phyloP scores from a whole-genome alignment of 306 rosid species.

The Clitoria ternatea region DNA sequence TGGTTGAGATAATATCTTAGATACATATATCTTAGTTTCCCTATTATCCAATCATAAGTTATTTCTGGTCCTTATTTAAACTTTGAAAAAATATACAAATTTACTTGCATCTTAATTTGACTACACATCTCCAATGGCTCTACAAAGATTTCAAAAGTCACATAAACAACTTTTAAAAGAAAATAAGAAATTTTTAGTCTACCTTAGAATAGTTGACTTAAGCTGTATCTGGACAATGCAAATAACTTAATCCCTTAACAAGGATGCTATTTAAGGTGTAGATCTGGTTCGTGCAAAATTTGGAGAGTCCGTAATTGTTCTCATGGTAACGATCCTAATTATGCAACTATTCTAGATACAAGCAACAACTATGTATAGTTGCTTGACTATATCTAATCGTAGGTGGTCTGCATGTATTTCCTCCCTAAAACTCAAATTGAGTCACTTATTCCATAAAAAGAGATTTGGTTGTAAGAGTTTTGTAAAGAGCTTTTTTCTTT shows the following conservation, averaged over 20 bases:
- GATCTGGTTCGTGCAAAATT: background rate
- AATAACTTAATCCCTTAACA: background rate
- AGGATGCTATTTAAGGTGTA: conserved; percentile 9
- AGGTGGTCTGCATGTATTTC: background rate
- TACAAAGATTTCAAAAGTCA: conserved; percentile 6
- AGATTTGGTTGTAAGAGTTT: background rate
- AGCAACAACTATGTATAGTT: background rate
- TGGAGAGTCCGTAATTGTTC: background rate
- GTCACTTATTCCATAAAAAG: background rate
- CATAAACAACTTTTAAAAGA: too few relatives aligned
- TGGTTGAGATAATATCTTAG: too few relatives aligned
- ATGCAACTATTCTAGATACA: background rate
- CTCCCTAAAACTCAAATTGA: background rate
- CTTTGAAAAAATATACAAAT: background rate
- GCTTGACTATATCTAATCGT: conserved; percentile 2
- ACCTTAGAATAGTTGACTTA: background rate
- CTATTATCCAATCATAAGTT: conserved; percentile 14
- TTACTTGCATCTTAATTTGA: background rate
- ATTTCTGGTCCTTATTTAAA: conserved; percentile 6
- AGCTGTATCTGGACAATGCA: background rate
- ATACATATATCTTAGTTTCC: conserved; percentile 5
- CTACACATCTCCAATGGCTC: background rate
- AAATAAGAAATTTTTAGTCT: background rate
- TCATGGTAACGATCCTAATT: background rate
- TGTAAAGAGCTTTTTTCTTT: conserved; percentile 10